Evolutionary conservation across 1,284 basidiomycete species (phyloP), one percentile per base, ranked within the genome.

Genomic region (Papiliotrema laurentii): DNA sequence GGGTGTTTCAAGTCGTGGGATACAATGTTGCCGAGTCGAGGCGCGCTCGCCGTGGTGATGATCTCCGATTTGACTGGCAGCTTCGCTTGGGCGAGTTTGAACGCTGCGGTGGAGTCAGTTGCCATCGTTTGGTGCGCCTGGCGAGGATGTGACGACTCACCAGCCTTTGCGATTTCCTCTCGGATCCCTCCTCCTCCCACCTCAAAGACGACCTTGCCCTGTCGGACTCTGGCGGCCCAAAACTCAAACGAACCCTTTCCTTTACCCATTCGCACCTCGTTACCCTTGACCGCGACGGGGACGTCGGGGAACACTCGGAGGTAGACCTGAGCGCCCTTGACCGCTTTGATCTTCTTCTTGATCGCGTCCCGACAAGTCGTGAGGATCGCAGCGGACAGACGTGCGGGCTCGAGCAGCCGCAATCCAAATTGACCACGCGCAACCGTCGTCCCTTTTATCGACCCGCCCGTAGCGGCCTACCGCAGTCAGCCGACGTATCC

Each of bases 261-360:
- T 75, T 97, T 97, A 40, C 94, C 94, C 96, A 98, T 98, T 82
- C 96, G 87, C 6, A 93, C 96, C 74, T 98, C 94, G 66, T 97
- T 97, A 47, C 94, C 94, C 83, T 98, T 97, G 50, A 97, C 86
- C 77, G 93, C 97, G 50, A 98, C 91, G 2, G 94, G 92, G 49
- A 97, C 84, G 75, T 97, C 91, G 3, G 94, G 94, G 76, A 97
- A 98, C 24, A 97, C 86, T 24, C 93, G 80, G 72, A 97, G 69
- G 72, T 83, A 92, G 28, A 92, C 82, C 75, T 94, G 87, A 28
- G 84, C 81, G 4, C 93, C 93, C 69, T 97, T 97, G 51, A 97
- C 79, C 11, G 84, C 75, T 75, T 96, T 97, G 53, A 97, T 80
- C 69, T 92, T 93, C 60, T 89, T 81, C 78, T 89, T 87, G 52